Evolutionary conservation across 768 basidiomycete species (phyloP).

Genomic region (Pleurotus giganteus): DNA sequence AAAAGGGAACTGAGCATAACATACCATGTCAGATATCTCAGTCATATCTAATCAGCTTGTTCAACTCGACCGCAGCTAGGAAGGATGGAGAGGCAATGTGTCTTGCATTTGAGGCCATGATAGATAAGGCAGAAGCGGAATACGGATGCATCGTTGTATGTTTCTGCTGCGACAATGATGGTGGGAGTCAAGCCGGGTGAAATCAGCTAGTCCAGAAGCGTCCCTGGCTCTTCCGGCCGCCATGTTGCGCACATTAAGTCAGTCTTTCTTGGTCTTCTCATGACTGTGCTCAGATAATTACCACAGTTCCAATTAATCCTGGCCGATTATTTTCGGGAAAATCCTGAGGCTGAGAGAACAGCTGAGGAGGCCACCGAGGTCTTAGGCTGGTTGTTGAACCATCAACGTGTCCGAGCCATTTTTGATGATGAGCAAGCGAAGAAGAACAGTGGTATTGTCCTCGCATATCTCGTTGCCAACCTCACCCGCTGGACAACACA

Average conservation of each 20-base stretch:
- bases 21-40: too few species aligned
- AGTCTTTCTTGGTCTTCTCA: not conserved
- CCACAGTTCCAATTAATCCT: slow-evolving; percentile 22
- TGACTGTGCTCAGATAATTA: not conserved
- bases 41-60: slow-evolving; percentile 24
- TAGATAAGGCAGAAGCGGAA: slow-evolving; percentile 20
- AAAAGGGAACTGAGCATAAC: too few species aligned
- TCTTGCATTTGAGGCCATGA: slow-evolving; percentile 20
- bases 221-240: slow-evolving; percentile 19
- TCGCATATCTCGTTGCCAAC: slow-evolving; percentile 24
- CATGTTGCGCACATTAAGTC: slow-evolving; percentile 19
- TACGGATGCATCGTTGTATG: slow-evolving; percentile 15
- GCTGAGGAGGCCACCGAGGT: slow-evolving; percentile 23
- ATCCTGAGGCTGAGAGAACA: slow-evolving; percentile 16
- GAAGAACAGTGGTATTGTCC: slow-evolving; percentile 17
- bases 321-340: slow-evolving; percentile 22
- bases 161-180: slow-evolving; percentile 23
- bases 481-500: slow-evolving; percentile 28
- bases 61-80: slow-evolving; percentile 17
- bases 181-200: slow-evolving; percentile 23
- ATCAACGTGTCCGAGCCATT: slow-evolving; percentile 22
- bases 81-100: slow-evolving; percentile 26
- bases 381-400: slow-evolving; percentile 25
- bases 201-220: slow-evolving; percentile 18
- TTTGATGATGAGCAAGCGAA: slow-evolving; percentile 20